These are phyloP conservation scores for Macrophomina phaseolina DNA, from an alignment of 2,329 filamentous ascomycete genomes.

Conservation along the genomic window DNA sequence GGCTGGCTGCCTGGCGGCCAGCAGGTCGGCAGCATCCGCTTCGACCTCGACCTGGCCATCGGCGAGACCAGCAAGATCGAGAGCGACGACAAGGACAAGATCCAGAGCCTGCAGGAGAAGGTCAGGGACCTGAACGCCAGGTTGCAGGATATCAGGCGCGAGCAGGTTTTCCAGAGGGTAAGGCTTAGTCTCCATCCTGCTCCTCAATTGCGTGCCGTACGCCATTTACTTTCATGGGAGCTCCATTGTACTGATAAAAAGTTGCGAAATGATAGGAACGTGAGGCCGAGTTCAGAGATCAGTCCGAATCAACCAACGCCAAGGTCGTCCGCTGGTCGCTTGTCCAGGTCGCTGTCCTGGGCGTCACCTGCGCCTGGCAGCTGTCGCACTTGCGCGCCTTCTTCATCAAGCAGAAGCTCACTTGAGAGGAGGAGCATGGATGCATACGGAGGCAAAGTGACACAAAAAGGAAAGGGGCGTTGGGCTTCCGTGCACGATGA, in stretches of 20 bases:
- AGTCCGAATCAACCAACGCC: conserved; percentile 90
- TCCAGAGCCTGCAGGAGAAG: conserved; percentile 85
- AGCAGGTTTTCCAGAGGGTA: conserved; percentile 96
- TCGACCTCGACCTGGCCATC: conserved; percentile 89
- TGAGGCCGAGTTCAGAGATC: conserved; percentile 96
- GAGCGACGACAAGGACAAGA: conserved; percentile 90
- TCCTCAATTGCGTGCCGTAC: neutral
- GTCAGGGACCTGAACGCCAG: conserved; percentile 88
- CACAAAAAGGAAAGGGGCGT: neutral
- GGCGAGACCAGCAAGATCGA: conserved; percentile 94
- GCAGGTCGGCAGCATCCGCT: conserved; percentile 77
- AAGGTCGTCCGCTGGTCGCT: conserved; percentile 94
- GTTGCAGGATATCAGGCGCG: conserved; percentile 84
- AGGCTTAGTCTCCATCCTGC: conserved; percentile 26
- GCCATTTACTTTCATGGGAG: too few relatives aligned
- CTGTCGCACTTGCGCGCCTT: conserved; percentile 93
- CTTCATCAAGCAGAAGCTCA: conserved; percentile 99
- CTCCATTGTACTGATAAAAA: too few relatives aligned
- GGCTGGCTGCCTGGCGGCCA: conserved; percentile 73
- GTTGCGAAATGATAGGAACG: conserved; percentile 69
- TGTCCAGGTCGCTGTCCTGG: conserved; percentile 84
- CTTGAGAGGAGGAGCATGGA: conserved; percentile 57
- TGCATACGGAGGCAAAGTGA: too few relatives aligned
- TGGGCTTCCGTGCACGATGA: neutral
- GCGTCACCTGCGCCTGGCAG: conserved; percentile 93